Evolutionary conservation across 108 stramenopile species (phyloP), one percentile per base, ranked within the genome.

Genomic region (Nannochloropsis salina): DNA sequence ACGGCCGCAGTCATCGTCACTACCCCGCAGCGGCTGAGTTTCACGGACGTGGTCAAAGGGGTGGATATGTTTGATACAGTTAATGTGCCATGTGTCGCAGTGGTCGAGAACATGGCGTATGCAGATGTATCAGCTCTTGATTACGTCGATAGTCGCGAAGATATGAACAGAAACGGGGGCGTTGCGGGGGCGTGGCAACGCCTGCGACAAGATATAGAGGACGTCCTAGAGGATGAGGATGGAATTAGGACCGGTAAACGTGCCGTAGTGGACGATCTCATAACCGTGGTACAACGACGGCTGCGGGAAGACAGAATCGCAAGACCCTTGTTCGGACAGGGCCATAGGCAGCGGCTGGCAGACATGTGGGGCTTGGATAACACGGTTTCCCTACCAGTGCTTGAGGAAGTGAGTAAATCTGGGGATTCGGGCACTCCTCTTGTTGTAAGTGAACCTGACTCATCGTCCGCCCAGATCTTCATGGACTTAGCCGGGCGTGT

Each of bases 1-100:
- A 95, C 94, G 42, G 98, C 96, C 41, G 97, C 98, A n/a, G 98
- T 99, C 44, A 93, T 97, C 8, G 98, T 99, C 20, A 98, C 99
- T 10, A 99, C 99, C 6, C 99, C 99, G 42, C 96, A 97, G 41
- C 90, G 92, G 41, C 93, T 99, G 21, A 95, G 96, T 18, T 92
- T 93, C 85, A 93, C 94, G 6, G 99, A 99, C 90, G 98, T 97
- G 2, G 83, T 90, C 51, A 99, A 99, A 89, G 99, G 99, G 18
- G 93, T 99, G 51, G 93, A 94, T 44, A 96, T 99, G 96, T 98
- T 98, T 89, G 90, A 95, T 12, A 91, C 92, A 15, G 85, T 99
- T 83, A 95, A 96, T 20, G 96, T 99, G 10, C 94, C 94, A 20
- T 95, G 95, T 31, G 42, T 98, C 21, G 96, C 97, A 18, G 92